Evolutionary conservation across 164 flowering plant genomes (phyloP), one percentile per base, ranked within the genome.

Genomic region (Piper longum): DNA sequence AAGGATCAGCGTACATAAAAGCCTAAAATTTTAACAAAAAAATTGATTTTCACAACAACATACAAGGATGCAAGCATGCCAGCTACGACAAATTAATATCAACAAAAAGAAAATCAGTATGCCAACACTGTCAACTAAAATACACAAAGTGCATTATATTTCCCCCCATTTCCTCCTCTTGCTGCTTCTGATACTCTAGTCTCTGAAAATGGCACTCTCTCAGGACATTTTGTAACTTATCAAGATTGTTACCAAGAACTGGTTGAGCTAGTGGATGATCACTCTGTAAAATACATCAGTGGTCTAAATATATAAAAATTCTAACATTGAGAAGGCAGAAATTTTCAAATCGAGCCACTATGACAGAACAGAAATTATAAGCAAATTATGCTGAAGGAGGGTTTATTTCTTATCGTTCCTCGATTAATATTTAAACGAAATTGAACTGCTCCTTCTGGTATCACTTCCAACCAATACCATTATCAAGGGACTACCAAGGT

Each of bases 241-340:
- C 81, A 36, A 91, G 82, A 81, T 95, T 88, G 71, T 82, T 83
- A 54, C 93, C 97, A 69, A 85, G 79, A 73, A 93, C 17, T 62
- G 64, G 85, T 85, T 90, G 97, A 54, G 97, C 99, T 59, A 95
- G 67, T 62, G 85, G 88, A 64, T 97, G 99, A 79, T 91, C 97
- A 65, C 45, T 69, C 98, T 92, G 81, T 41, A 69, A 67, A 63
- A 58, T 62, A 45, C 14, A 48, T 48, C 52, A 48, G 52, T 14
- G 3, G 52, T 5, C 52, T 48, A 14, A 48, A 48, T 26, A 26
- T 26, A 5, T 9, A 48, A 14, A 48, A 48, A 48, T 12, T 48
- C 14, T 5, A 9, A 44, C 11, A 44, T 5, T 48, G 52, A 8
- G 3, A 48, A 48, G 52, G 14, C 48, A 44, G 1, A 2, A 48